Evolutionary conservation across 78 protist genomes (phyloP), one percentile per base, ranked within the genome.

Genomic region (Diacronema lutheri): DNA sequence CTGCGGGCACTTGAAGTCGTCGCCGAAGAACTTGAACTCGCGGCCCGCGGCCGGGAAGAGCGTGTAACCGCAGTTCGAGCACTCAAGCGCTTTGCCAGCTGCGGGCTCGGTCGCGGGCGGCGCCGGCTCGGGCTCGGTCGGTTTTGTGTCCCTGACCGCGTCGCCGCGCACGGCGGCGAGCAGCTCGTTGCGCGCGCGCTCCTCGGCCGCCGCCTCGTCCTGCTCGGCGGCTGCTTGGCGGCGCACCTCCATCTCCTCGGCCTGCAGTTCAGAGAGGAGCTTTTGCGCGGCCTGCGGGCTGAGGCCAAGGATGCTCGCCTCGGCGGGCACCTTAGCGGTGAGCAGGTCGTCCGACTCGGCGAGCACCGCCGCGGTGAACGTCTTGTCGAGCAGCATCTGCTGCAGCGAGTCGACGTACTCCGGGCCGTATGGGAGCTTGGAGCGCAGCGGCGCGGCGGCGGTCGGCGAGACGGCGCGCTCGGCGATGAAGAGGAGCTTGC

Each of bases 1-100:
- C 55, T 58, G 69, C 33, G 71, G 55, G 85, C 85, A 80, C 74
- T 38, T 62, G 85, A 58, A 80, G 73, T 60, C 21, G 73, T 58
- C 85, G 6, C 85, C 85, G 60, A 61, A 80, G 73, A 80, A 80
- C 85, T 80, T 80, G 58, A 21, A 62, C 74, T 80, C 85, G 37
- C 85, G 68, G 55, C 37, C 80, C 11, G 44, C 56, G 71, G 85
- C 85, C 23, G 65, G 72, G 57, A 80, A 80, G 69, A 80, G 85
- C 56, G 64, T 55, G 73, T 80, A 80, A 73, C 85, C 85, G 50
- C 85, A 80, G n/a, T 25, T 14, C 7, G 60, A 2, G 79, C 79
- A 37, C 60, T 72, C 60, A 69, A 57, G 58, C 68, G 56, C 83
- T 10, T 1, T 35, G 66, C 66, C 29, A 35, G 2, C 66, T 25